Evolutionary conservation across 2,329 filamentous ascomycete species (phyloP), one percentile per base, ranked within the genome.

Genomic region (Berkeleyomyces rouxiae): DNA sequence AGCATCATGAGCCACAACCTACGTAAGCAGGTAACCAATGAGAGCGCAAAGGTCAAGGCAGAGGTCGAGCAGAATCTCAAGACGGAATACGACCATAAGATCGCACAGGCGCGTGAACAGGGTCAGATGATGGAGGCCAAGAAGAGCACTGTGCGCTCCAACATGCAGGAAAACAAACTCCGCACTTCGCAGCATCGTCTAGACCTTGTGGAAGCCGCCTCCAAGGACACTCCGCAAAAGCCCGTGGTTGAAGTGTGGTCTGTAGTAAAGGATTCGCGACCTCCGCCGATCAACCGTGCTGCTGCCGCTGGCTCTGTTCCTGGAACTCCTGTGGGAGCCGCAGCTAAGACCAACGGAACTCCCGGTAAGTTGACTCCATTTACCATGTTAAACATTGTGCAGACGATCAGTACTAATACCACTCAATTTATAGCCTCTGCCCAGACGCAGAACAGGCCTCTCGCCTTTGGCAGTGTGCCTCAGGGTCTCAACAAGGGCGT

Each of bases 181-280:
- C 82, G 80, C 66, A 74, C 76, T 7, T 82, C 84, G 0, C 78
- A 79, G 59, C 87, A 86, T 3, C 95, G 93, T 75, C 75, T 95
- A 40, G 80, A 82, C 1, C 82, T 93, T 1, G 87, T 97, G 3
- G 82, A 90, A 69, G 87, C 83, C 57, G 91, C 92, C 10, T 90
- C 87, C 0, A 80, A 79, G n/a, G 87, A 95, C 58, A 96, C 91
- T 0, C 92, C 92, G 0, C 79, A 92, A 68, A 85, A 84, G 70
- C 83, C 90, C 0, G 90, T 97, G 3, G 82, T 77, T 7, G 90
- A 96, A 72, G 91, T 96, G 0, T 96, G 89, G 88, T 84, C 61
- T 44, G 59, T 53, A 39, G 62, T 62, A 16, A 64, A 65, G 62
- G 59, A 64, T 33, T n/a, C 59, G 2, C 55, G 58, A 60, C 59